Conservation (phyloP, 441 rosid genomes). For the Adansonia gregorii region DNA sequence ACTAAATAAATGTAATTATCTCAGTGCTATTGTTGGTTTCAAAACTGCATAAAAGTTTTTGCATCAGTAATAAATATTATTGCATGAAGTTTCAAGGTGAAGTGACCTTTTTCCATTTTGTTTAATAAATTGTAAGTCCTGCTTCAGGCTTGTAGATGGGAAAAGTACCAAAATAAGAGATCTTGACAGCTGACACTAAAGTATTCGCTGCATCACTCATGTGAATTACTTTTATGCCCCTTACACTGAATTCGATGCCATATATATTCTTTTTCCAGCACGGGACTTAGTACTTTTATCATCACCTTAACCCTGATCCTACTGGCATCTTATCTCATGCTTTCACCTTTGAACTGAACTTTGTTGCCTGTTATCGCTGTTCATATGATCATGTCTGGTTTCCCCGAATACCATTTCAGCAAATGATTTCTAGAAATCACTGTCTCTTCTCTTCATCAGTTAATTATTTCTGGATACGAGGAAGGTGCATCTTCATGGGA, state of each 20-base stretch:
- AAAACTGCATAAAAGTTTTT: slow-evolving; percentile 4
- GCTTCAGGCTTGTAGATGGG: neutral
- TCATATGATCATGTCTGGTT: neutral
- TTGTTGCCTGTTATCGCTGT: neutral
- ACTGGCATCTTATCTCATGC: neutral
- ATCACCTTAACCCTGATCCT: neutral
- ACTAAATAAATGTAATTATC: neutral
- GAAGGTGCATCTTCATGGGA: neutral
- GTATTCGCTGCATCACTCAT: neutral
- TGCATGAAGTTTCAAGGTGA: neutral
- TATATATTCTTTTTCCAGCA: neutral
- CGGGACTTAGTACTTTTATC: neutral
- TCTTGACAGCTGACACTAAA: neutral
- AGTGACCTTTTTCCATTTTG: neutral
- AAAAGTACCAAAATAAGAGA: neutral
- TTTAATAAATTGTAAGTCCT: too few species aligned
- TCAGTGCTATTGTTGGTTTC: neutral
- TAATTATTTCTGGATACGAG: neutral
- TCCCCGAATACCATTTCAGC: neutral
- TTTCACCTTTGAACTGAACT: neutral
- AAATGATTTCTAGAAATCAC: neutral
- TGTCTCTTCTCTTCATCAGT: neutral
- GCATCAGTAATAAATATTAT: neutral
- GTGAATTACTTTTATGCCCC: neutral
- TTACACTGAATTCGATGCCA: neutral